phyloP scores from a whole-genome alignment of 2,329 filamentous ascomycete species.

The Fusarium bulbicola region DNA sequence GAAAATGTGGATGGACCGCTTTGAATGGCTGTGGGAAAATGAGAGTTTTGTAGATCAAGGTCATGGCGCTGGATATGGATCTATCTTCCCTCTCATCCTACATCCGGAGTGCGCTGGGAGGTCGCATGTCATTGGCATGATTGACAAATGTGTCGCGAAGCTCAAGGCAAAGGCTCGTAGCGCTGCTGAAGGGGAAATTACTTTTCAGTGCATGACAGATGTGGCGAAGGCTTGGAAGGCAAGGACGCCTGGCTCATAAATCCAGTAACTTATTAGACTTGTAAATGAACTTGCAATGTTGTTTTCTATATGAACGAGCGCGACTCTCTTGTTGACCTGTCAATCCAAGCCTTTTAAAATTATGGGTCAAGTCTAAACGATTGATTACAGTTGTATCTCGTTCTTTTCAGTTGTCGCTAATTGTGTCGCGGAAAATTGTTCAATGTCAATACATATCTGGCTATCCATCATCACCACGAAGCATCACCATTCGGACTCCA shows the following conservation, averaged over 20 bases:
- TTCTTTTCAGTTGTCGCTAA: fast-evolving
- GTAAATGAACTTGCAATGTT: fast-evolving
- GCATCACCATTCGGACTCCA: background rate
- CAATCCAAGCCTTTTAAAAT: too few relatives aligned
- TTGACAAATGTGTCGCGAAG: background rate
- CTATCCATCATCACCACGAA: background rate
- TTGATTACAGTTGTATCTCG: fast-evolving
- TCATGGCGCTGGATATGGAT: background rate
- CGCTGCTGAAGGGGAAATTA: background rate
- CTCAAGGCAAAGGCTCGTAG: background rate
- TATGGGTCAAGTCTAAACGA: fast-evolving
- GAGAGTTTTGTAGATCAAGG: background rate
- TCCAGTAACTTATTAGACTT: fast-evolving
- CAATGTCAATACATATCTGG: fast-evolving
- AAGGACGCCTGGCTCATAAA: background rate
- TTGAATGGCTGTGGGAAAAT: background rate
- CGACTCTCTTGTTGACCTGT: too few relatives aligned
- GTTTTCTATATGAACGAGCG: too few relatives aligned
- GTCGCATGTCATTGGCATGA: background rate
- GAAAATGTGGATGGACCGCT: background rate
- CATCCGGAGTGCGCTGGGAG: background rate
- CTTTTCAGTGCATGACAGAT: background rate
- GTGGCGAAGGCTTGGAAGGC: background rate
- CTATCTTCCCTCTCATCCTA: background rate
- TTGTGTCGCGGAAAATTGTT: fast-evolving